Evolutionary conservation across 2,329 filamentous ascomycete species (phyloP).

Genomic region (Pestalotiopsis fici): DNA sequence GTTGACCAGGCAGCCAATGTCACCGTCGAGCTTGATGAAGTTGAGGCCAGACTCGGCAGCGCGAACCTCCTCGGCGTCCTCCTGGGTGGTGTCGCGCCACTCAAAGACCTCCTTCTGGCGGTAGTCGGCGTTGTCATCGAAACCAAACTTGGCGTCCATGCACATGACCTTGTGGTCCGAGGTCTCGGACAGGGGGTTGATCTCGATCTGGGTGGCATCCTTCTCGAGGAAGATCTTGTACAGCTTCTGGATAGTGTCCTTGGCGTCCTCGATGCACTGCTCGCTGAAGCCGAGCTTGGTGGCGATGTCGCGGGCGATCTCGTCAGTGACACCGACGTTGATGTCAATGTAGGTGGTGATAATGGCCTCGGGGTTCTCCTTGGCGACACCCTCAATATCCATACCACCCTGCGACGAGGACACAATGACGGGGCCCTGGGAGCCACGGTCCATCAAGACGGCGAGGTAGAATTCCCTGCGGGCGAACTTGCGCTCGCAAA

Average conservation of each 20-base stretch:
- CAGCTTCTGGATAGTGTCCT: conserved; percentile 96
- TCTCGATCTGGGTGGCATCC: conserved; percentile 98
- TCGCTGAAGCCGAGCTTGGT: conserved; percentile 94
- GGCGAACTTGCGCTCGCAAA: conserved; percentile 99
- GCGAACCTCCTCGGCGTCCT: conserved; percentile 97
- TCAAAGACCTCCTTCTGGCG: conserved; percentile 94
- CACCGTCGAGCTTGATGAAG: conserved; percentile 99
- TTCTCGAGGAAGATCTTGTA: conserved; percentile 99
- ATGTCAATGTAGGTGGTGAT: conserved; percentile 93
- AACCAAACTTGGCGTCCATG: conserved; percentile 99
- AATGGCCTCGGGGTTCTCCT: conserved; percentile 96
- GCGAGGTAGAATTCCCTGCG: conserved; percentile 99
- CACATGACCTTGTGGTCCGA: conserved; percentile 97
- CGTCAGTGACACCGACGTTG: conserved; percentile 91
- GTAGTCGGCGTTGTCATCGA: conserved; percentile 99
- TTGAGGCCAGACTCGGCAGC: conserved; percentile 93
- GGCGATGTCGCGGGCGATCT: conserved; percentile 88
- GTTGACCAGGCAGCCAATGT: conserved; percentile 99
- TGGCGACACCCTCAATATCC: conserved; percentile 98
- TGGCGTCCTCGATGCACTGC: conserved; percentile 94
- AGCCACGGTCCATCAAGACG: conserved; percentile 94
- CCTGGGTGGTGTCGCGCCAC: conserved; percentile 92
- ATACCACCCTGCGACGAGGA: conserved; percentile 98
- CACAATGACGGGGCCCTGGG: conserved; percentile 92
- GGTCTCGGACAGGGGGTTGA: conserved; percentile 98